Base-by-base conservation (phyloP, 257 asterid genomes). In the Vinca minor region DNA sequence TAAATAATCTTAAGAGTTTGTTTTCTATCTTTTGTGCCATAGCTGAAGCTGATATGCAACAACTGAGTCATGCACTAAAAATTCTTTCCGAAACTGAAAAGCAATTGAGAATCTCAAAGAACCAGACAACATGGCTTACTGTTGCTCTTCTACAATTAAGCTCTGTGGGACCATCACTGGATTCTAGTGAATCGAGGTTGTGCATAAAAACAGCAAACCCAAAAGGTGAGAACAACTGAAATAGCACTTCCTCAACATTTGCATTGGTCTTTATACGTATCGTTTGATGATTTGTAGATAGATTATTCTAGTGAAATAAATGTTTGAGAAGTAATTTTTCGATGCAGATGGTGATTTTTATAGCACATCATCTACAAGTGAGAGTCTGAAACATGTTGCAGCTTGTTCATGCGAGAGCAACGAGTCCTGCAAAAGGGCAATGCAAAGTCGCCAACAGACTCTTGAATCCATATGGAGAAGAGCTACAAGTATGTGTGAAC, bases 61-160 rank as follows among this genome's bases (percentile, higher is more conserved):
- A 84, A 72, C 94, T 93, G 11, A 82, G 82, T 50, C 85, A 79
- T 35, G 96, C 97, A 18, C 79, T 93, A 60, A 89, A 83, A 77
- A 62, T 89, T 71, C 97, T 89, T 39, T 85, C 87, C 5, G 89
- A 92, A 59, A 76, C 97, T 4, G 96, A 92, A 79, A 89, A 89
- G 72, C 98, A 92, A 72, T 61, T 92, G 68, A 79, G 91, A 71
- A 66, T 59, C 60, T 76, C 96, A 17, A 88, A 88, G 74, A 88
- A 84, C 78, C 96, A 88, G 79, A 74, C 81, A 38, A 86, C 95
- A 1, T 88, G 95, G 96, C 82, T 88, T 50, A 88, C 89, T 38
- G 92, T 76, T 28, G 95, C 95, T 31, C 87, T 88, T 65, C 82
- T 88, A 48, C 96, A 88, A 78, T 77, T 93, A 60, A 83, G 91